These are phyloP conservation scores for Hypoxylon sp. DNA, from an alignment of 2,329 filamentous ascomycete species.

Conservation along the genomic window DNA sequence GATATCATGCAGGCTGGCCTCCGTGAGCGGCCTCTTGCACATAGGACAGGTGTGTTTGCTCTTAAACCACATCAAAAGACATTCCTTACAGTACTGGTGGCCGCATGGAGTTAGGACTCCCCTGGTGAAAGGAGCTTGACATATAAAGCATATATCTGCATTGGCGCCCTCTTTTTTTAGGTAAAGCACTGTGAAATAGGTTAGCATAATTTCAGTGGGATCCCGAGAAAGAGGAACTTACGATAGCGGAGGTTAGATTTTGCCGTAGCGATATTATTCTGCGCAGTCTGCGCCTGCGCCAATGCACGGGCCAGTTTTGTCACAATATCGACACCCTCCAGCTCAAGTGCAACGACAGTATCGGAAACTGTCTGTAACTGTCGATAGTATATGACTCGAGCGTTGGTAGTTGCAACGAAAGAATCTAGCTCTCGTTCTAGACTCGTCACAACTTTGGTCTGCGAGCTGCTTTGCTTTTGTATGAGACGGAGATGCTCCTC, in stretches of 20 bases:
- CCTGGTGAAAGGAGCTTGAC: conserved; percentile 78
- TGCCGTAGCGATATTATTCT: conserved; percentile 68
- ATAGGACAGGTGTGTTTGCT: conserved; percentile 82
- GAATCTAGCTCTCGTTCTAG: conserved; percentile 79
- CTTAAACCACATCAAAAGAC: conserved; percentile 82
- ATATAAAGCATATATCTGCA: conserved; percentile 83
- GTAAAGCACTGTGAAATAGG: conserved; percentile 59
- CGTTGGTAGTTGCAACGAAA: conserved; percentile 84
- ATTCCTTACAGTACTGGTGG: conserved; percentile 92
- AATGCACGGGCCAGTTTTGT: conserved; percentile 52
- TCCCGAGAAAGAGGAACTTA: conserved; percentile 49
- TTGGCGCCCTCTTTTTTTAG: conserved; percentile 69
- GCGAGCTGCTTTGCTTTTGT: conserved; percentile 64
- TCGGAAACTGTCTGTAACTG: conserved; percentile 94
- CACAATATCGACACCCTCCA: conserved; percentile 61
- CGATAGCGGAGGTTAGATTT: conserved; percentile 82
- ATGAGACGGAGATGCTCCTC: conserved; percentile 71
- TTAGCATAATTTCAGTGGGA: conserved; percentile 35
- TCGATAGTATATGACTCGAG: conserved; percentile 87
- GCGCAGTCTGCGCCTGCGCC: conserved; percentile 62
- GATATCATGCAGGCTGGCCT: conserved; percentile 83
- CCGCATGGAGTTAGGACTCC: conserved; percentile 89
- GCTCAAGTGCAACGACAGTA: conserved; percentile 80
- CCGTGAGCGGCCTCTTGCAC: conserved; percentile 78
- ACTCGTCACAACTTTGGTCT: conserved; percentile 60